Conservation (phyloP, 139 green algal species). For the Chlorella sp. region DNA sequence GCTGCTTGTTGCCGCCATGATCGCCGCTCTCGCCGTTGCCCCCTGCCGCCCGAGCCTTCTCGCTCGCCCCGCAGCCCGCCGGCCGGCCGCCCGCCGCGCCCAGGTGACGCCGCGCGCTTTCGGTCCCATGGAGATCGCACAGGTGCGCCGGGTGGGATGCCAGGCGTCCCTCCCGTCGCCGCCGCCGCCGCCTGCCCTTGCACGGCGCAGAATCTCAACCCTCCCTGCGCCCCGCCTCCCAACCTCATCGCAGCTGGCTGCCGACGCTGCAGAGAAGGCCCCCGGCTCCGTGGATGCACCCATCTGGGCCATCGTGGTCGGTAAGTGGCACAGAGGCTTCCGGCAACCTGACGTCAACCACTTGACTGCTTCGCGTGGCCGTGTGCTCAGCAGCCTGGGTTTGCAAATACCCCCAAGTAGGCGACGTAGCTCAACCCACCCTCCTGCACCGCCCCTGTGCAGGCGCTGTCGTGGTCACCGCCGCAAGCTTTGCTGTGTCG, state of each 20-base stretch:
- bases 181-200: background rate
- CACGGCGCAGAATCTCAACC: too few relatives aligned
- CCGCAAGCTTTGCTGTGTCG: background rate
- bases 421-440: background rate
- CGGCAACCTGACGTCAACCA: background rate
- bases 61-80: too few relatives aligned
- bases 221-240: background rate
- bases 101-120: background rate
- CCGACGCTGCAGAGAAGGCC: background rate
- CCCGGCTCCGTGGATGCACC: constrained; percentile 41
- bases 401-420: too few relatives aligned
- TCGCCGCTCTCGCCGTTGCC: background rate
- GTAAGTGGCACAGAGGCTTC: background rate
- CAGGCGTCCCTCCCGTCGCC: background rate
- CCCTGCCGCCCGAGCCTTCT: too few relatives aligned
- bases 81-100: too few relatives aligned
- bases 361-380: background rate
- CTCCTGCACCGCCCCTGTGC: background rate
- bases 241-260: background rate
- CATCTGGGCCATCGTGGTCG: constrained; percentile 11
- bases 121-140: background rate
- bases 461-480: constrained; percentile 25
- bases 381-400: background rate
- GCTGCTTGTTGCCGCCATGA: background rate
- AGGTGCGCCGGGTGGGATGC: background rate